These are phyloP conservation scores for Nicotiana attenuata DNA, from an alignment of 257 asterid species.

Conservation along the genomic window DNA sequence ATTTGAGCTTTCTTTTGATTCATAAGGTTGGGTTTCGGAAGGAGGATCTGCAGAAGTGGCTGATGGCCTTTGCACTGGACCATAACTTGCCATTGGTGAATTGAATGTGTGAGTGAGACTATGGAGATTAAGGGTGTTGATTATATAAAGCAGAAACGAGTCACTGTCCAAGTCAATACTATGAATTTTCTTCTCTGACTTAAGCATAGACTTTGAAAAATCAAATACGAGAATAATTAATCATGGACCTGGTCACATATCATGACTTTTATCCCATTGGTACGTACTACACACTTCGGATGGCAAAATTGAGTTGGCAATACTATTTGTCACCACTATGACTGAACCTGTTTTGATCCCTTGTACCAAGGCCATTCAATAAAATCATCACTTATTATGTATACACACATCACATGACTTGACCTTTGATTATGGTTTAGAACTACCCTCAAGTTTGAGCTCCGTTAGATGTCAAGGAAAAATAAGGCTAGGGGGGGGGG, in stretches of 20 bases:
- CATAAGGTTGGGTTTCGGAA: constrained; percentile 6
- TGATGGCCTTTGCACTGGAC: constrained; percentile 44
- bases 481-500: no score
- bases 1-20: constrained; percentile 13
- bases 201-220: neutral
- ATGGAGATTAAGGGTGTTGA: neutral
- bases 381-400: neutral
- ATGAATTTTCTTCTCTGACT: neutral
- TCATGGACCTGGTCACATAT: neutral
- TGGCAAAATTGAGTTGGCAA: neutral
- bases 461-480: no score
- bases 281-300: neutral
- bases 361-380: neutral
- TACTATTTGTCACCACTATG: neutral
- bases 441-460: no score
- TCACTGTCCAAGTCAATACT: neutral
- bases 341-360: neutral
- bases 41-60: constrained; percentile 19
- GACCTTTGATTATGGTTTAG: no score
- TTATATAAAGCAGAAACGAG: neutral
- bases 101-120: neutral
- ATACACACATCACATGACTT: no score
- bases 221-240: neutral
- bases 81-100: constrained; percentile 32
- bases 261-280: neutral